Base-by-base conservation (phyloP, 768 basidiomycete species). In the Tubosaeta sp. region DNA sequence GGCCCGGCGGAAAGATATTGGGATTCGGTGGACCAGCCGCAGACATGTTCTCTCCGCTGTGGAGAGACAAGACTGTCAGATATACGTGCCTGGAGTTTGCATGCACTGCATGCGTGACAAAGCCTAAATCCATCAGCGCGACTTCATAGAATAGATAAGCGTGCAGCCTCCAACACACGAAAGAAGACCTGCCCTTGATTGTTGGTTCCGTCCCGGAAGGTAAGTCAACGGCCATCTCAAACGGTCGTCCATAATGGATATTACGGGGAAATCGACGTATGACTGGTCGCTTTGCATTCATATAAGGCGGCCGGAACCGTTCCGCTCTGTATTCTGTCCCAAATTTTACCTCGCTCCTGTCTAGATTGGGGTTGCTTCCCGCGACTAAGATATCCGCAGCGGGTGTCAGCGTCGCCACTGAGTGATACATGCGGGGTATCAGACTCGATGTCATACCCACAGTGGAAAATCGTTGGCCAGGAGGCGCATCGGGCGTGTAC, bases 291-390 rank as follows among this genome's bases (percentile, higher is more conserved):
- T 75, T 62, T 58, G 68, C 68, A 22, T 68, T 64, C 81, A 89
- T 83, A 63, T 95, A 98, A 24, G 87, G 86, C 0, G 95, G 94
- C 47, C 76, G 77, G 56, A 95, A 75, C 78, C 86, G 84, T 64
- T 96, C 94, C 29, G 92, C 87, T 44, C 91, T 77, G 65, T 94
- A 95, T 66, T 95, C 90, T 16, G 91, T 92, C 27, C 84, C 83
- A 63, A 87, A 94, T 62, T 73, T 72, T 36, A 80, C 59, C 58
- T 82, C 84, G 58, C 84, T 89, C 46, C 87, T 72, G 65, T 91
- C 88, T 52, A 90, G 66, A 66, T 91, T 91, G 22, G 90, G 90
- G 60, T 90, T 91, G 53, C 87, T 88, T 30, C 89, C 89, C 18
- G 88, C 83, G 50, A 92, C 81, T 83, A 91, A 81, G 44, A 91